Percentiles rank a stretch among this genome's conserved stretches.
Conservation (phyloP, 192 early-diverging fungal species). For the Glomus cerebriforme region DNA sequence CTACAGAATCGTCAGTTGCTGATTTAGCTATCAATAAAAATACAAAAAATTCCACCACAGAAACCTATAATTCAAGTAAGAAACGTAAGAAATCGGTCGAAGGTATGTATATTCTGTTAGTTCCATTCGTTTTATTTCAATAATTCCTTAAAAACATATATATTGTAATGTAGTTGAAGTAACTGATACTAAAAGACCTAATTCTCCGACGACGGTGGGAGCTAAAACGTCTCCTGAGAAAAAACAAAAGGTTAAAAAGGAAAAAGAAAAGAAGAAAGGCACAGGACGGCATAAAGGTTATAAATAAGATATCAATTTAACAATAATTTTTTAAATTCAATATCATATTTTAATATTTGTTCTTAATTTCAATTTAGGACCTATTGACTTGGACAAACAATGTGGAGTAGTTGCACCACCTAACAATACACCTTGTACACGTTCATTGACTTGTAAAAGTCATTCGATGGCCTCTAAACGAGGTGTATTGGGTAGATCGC, state of each 20-base stretch:
- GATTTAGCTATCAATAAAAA: not conserved
- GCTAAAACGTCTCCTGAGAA: constrained; percentile 44
- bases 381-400: constrained; percentile 88
- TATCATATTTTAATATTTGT: not conserved
- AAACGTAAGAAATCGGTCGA: constrained; percentile 13
- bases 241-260: constrained; percentile 59
- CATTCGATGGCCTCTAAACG: constrained; percentile 90
- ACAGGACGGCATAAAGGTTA: constrained; percentile 54
- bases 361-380: constrained; percentile 41
- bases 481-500: constrained; percentile 79
- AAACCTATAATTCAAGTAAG: not conserved
- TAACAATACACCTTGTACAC: constrained; percentile 67
- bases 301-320: not conserved
- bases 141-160: not conserved
- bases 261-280: constrained; percentile 56
- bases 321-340: not conserved
- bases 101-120: not conserved
- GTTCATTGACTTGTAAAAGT: constrained; percentile 94
- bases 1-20: not conserved
- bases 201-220: not conserved
- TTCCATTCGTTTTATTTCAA: not conserved
- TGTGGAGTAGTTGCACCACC: constrained; percentile 78
- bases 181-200: not conserved
- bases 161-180: not conserved
- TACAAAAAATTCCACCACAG: not conserved